A percentile compares a stretch with the other conserved stretches of the same genome.
Conservation (phyloP, 2,329 filamentous ascomycete species). For the Colletotrichum nymphaeae region DNA sequence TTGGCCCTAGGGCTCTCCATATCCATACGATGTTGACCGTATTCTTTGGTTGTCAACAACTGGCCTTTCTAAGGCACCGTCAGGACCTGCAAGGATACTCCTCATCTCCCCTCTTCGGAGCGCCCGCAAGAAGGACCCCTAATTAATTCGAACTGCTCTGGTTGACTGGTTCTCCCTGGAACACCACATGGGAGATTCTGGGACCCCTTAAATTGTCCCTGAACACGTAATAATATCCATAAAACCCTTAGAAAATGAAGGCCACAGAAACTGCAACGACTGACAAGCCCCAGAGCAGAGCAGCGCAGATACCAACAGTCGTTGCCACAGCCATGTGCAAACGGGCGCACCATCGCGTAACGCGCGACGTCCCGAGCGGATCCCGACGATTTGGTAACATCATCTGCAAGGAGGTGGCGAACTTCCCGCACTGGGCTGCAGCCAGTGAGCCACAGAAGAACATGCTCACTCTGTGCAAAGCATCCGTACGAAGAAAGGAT, state of each 20-base stretch:
- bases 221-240: neutral
- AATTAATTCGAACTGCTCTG: neutral
- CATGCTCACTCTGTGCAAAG: neutral
- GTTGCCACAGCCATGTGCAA: conserved; percentile 13
- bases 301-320: neutral
- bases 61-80: neutral
- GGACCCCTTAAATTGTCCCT: neutral
- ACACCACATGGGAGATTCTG: neutral
- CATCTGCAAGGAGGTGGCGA: conserved; percentile 31
- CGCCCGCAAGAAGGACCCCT: neutral
- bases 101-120: neutral
- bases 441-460: neutral
- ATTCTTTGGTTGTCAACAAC: neutral
- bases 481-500: neutral
- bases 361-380: conserved; percentile 30
- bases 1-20: neutral
- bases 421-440: neutral
- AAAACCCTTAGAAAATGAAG: neutral
- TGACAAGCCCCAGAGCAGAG: neutral
- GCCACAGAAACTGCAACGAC: neutral
- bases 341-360: conserved; percentile 27
- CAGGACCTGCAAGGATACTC: neutral
- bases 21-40: neutral
- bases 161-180: neutral
- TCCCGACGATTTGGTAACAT: conserved; percentile 27